Evolutionary conservation across 2,329 filamentous ascomycete genomes (phyloP).

Genomic region (Tolypocladium album): DNA sequence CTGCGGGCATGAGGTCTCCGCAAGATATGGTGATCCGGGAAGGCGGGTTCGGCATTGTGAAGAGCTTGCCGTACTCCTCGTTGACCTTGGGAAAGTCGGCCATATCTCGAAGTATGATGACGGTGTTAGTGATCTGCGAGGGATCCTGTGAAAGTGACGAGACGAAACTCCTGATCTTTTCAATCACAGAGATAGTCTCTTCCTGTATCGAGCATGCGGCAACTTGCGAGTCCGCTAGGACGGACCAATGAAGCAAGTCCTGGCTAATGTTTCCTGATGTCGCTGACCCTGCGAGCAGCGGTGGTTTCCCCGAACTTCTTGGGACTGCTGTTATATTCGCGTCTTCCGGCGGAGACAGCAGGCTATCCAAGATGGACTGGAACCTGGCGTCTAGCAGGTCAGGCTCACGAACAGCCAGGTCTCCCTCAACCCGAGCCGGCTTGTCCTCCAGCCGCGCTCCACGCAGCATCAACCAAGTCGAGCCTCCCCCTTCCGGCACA

Average conservation of each 20-base stretch:
- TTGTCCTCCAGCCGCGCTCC: constrained; percentile 43
- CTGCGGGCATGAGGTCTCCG: constrained; percentile 52
- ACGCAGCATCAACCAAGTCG: constrained; percentile 57
- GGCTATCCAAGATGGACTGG: constrained; percentile 23
- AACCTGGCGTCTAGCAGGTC: constrained; percentile 57
- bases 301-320: constrained; percentile 1
- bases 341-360: constrained; percentile 7
- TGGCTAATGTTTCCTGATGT: constrained; percentile 5
- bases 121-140: constrained; percentile 38
- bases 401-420: constrained; percentile 41
- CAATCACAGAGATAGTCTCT: constrained; percentile 37
- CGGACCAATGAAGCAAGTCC: constrained; percentile 25
- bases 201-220: constrained; percentile 25
- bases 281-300: constrained; percentile 4
- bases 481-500: constrained; percentile 63
- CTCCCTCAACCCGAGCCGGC: constrained; percentile 5
- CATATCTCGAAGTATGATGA: constrained; percentile 71
- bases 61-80: constrained; percentile 62
- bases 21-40: constrained; percentile 75
- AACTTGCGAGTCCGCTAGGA: constrained; percentile 17
- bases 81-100: constrained; percentile 69
- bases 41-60: constrained; percentile 70
- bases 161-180: constrained; percentile 31
- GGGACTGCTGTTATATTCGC: not conserved
- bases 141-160: constrained; percentile 15